A percentile compares a stretch with the other conserved stretches of the same genome.
Evolutionary conservation across 164 flowering plant genomes (phyloP).

Genomic region (Vitis amurensis): DNA sequence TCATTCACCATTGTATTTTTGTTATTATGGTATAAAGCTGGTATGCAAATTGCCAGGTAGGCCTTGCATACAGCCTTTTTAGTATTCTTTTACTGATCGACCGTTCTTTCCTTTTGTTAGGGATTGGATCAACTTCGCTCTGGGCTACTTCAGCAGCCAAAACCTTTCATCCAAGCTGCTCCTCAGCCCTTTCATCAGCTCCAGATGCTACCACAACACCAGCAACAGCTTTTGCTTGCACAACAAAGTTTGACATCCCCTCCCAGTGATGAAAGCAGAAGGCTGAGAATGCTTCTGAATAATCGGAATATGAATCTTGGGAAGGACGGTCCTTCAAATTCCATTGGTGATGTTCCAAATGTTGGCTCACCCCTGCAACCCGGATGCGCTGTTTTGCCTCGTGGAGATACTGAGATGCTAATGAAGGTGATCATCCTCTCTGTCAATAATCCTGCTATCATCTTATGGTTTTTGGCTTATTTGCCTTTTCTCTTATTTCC

Average conservation of each 20-base stretch:
- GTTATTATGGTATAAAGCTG: neutral
- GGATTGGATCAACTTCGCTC: constrained; percentile 56
- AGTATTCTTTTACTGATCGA: neutral
- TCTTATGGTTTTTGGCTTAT: neutral
- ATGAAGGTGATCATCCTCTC: constrained; percentile 54
- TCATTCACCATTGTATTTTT: neutral
- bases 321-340: constrained; percentile 75
- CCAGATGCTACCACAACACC: constrained; percentile 91
- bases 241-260: constrained; percentile 83
- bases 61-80: neutral
- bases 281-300: constrained; percentile 77
- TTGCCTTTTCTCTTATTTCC: neutral
- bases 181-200: constrained; percentile 89
- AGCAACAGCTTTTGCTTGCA: constrained; percentile 78
- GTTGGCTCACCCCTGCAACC: constrained; percentile 73
- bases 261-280: constrained; percentile 77
- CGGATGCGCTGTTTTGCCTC: constrained; percentile 51
- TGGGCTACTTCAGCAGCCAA: constrained; percentile 92
- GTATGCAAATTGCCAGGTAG: neutral
- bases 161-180: constrained; percentile 78
- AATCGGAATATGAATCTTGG: constrained; percentile 58
- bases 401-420: constrained; percentile 78
- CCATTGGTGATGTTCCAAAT: constrained; percentile 83
- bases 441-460: neutral
- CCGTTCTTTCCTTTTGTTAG: neutral